Conservation (phyloP, 1,284 basidiomycete species). For the Meripilus lineatus region DNA sequence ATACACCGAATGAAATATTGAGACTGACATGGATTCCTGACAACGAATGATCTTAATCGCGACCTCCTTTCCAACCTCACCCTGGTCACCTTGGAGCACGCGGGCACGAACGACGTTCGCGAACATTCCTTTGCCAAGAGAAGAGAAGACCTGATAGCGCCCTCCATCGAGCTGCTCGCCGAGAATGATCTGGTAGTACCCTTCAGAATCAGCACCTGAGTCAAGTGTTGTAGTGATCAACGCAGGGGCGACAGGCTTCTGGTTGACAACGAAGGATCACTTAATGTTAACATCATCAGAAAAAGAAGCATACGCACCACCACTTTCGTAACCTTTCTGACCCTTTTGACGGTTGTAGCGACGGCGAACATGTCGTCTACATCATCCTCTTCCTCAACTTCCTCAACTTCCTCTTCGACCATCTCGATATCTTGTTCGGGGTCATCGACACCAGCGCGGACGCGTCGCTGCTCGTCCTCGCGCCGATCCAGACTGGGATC, state of each 20-base stretch:
- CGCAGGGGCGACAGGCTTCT: constrained; percentile 56
- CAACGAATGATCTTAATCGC: constrained; percentile 97
- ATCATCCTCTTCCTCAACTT: constrained; percentile 65
- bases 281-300: background rate
- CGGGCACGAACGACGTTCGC: constrained; percentile 92
- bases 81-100: constrained; percentile 67
- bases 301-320: constrained; percentile 35
- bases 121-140: constrained; percentile 98
- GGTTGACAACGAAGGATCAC: constrained; percentile 9
- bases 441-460: constrained; percentile 41
- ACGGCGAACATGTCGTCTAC: constrained; percentile 90
- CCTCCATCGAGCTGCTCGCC: constrained; percentile 94
- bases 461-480: constrained; percentile 73
- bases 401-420: constrained; percentile 51
- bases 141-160: constrained; percentile 92
- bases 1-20: background rate
- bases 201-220: constrained; percentile 83
- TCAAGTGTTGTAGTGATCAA: constrained; percentile 68
- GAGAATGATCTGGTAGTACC: constrained; percentile 92
- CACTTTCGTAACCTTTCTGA: constrained; percentile 54
- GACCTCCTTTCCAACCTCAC: constrained; percentile 75
- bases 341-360: constrained; percentile 48
- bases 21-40: constrained; percentile 92
- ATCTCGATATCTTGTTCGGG: constrained; percentile 46
- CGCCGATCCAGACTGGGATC: constrained; percentile 82